phyloP scores from a whole-genome alignment of 148 eudicot species.

The Hydrangea macrophylla region DNA sequence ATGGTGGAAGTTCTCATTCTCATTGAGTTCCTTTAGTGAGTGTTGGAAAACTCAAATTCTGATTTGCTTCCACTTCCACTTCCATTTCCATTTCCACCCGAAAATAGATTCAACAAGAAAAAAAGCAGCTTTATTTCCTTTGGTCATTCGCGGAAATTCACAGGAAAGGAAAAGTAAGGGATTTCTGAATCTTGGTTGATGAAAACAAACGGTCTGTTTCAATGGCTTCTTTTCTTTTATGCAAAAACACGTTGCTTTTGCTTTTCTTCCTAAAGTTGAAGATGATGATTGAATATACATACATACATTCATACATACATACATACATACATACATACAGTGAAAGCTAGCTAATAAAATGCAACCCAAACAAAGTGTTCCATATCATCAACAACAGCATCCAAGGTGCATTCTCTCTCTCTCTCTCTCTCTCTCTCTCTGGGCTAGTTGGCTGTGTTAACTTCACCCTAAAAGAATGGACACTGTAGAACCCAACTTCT shows the following conservation, averaged over 20 bases:
- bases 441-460: neutral
- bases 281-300: no score
- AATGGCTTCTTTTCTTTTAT: conserved; percentile 18
- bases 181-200: neutral
- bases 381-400: conserved; percentile 3
- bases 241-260: conserved; percentile 10
- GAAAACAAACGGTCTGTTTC: neutral
- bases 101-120: neutral
- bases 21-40: no score
- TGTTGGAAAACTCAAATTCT: no score
- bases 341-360: neutral
- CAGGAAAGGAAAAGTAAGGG: neutral
- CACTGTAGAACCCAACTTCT: conserved; percentile 2
- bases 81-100: no score
- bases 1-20: no score
- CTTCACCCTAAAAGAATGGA: conserved; percentile 1
- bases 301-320: no score
- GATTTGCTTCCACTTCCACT: no score
- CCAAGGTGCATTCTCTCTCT: conserved; percentile 8
- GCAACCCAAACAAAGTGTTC: neutral
- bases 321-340: no score
- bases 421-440: neutral
- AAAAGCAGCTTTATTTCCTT: neutral
- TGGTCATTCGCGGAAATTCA: neutral
- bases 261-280: conserved; percentile 11